These are phyloP conservation scores for Rhizoctonia solani DNA, from an alignment of 1,284 basidiomycete genomes.

Conservation along the genomic window DNA sequence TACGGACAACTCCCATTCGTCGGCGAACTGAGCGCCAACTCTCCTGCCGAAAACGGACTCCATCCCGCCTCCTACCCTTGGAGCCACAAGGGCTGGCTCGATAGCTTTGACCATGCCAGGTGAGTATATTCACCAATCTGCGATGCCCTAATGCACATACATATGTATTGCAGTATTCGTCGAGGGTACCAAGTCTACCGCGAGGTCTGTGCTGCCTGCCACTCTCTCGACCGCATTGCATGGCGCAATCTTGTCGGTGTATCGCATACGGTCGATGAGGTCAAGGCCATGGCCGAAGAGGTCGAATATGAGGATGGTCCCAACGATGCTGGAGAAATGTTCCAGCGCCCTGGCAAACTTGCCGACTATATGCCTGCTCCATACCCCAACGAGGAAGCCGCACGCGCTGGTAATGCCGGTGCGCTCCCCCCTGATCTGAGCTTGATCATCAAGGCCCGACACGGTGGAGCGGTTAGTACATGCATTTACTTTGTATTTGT, in stretches of 20 bases:
- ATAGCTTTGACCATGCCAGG: conserved; percentile 96
- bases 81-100: conserved; percentile 84
- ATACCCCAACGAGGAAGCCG: conserved; percentile 98
- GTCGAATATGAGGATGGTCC: conserved; percentile 97
- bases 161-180: conserved; percentile 70
- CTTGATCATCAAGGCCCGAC: conserved; percentile 97
- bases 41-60: conserved; percentile 90
- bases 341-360: conserved; percentile 95
- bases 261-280: conserved; percentile 93
- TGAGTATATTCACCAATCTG: conserved; percentile 46
- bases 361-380: conserved; percentile 96
- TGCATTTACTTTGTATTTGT: not conserved
- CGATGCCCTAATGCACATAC: conserved; percentile 29
- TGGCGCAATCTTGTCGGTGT: conserved; percentile 99
- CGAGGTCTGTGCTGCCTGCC: conserved; percentile 98
- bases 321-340: conserved; percentile 96
- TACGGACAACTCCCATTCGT: conserved; percentile 88
- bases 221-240: conserved; percentile 98
- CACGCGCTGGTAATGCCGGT: conserved; percentile 91
- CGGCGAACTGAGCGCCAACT: conserved; percentile 86
- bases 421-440: conserved; percentile 97
- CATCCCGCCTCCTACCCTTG: conserved; percentile 90
- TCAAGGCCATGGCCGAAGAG: conserved; percentile 92
- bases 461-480: conserved; percentile 84
- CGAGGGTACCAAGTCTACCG: conserved; percentile 99